These are phyloP conservation scores for Strigomonas culicis DNA, from an alignment of 208 protist species.

Conservation along the genomic window DNA sequence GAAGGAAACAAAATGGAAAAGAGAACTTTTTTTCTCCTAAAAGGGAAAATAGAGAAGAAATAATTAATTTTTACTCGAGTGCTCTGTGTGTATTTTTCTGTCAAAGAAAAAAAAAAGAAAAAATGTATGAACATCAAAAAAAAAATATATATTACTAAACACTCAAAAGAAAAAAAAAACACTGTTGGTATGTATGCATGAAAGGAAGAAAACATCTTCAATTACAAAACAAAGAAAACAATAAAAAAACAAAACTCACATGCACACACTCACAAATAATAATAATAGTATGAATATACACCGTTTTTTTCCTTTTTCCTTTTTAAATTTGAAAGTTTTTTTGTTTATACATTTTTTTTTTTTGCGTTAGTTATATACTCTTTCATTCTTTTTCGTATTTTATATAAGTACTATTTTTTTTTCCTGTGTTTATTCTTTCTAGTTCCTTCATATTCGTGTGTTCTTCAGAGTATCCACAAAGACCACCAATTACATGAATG, in stretches of 20 bases:
- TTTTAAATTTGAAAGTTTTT: not conserved
- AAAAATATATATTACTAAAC: not conserved
- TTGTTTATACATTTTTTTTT: not conserved
- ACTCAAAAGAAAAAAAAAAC: not conserved
- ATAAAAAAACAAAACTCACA: no score
- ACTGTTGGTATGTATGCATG: not conserved
- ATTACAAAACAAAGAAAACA: not conserved
- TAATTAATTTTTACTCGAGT: no score
- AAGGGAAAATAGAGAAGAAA: no score
- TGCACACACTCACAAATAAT: no score
- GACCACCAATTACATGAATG: no score
- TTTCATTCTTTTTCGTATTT: not conserved
- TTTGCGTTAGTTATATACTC: not conserved
- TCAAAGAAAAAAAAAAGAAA: no score
- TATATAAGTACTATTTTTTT: not conserved
- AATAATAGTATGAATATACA: no score
- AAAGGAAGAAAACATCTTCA: not conserved
- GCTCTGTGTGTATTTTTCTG: no score
- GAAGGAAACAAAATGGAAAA: not conserved
- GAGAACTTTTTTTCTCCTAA: not conserved
- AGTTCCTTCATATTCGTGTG: not conserved
- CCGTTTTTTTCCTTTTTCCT: no score
- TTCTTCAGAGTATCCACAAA: no score
- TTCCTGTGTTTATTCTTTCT: conserved; percentile 2
- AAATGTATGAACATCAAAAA: no score